These are phyloP conservation scores for Suhomyces anneliseae DNA, from an alignment of 1,139 yeast genomes.

Conservation along the genomic window DNA sequence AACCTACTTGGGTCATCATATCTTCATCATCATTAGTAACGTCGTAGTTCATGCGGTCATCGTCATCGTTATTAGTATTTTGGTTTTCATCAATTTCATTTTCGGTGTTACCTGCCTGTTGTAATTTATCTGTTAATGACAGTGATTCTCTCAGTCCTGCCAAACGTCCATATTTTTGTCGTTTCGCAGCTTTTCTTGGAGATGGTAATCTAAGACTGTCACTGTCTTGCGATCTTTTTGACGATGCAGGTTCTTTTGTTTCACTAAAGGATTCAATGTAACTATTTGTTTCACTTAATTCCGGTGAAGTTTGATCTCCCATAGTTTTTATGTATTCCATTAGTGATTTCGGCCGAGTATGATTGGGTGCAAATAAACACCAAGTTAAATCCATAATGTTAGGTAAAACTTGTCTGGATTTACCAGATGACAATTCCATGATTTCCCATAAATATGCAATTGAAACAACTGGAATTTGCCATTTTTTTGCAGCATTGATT, in stretches of 20 bases:
- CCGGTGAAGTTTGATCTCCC: constrained; percentile 9
- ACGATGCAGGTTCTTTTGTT: neutral
- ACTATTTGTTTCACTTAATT: neutral
- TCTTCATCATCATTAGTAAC: constrained; percentile 26
- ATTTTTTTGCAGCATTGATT: constrained; percentile 54
- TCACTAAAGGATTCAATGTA: neutral
- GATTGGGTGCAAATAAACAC: constrained; percentile 53
- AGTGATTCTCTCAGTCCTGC: constrained; percentile 18
- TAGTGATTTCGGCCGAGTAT: constrained; percentile 28
- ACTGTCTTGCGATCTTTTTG: constrained; percentile 6
- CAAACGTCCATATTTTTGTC: constrained; percentile 38
- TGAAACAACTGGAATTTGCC: constrained; percentile 59
- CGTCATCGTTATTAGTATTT: neutral
- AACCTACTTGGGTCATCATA: constrained; percentile 30
- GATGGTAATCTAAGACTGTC: constrained; percentile 33
- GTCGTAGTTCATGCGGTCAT: constrained; percentile 14
- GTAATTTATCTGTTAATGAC: constrained; percentile 5
- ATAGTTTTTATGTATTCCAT: constrained; percentile 32
- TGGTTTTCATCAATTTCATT: neutral
- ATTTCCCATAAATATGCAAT: constrained; percentile 53
- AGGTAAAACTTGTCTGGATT: constrained; percentile 27
- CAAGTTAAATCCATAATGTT: constrained; percentile 43
- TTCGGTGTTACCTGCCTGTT: neutral
- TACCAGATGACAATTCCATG: constrained; percentile 21
- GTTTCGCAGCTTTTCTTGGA: constrained; percentile 34